Evolutionary conservation across 331 rosid species (phyloP), one percentile per base, ranked within the genome.

Genomic region (Rosa hybrid): DNA sequence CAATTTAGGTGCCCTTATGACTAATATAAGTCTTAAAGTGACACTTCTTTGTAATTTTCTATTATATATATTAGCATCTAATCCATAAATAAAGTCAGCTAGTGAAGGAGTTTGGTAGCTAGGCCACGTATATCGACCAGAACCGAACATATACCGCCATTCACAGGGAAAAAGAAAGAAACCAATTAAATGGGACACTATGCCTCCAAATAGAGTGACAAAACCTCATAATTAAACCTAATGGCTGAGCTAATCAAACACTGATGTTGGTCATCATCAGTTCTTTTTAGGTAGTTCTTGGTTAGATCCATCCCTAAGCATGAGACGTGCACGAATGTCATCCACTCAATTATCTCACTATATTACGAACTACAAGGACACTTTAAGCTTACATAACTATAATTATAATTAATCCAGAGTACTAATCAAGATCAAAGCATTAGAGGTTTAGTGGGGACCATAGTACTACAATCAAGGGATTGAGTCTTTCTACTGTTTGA

Each of bases 271-370:
- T 72, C 38, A 78, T 72, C 38, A 78, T 72, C 73, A 75, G 60
- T 81, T 50, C 73, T 78, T 89, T 89, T 86, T 68, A 82, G 84
- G 88, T 79, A 71, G 77, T 82, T 76, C 74, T 70, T 25, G 86
- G 84, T 80, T 82, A 81, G 78, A 65, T 82, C 78, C 78, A 81
- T 79, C 71, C 70, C 81, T 73, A 68, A 86, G 83, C 83, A 74
- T 77, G 83, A 88, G 71, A 88, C 75, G 85, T 81, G 88, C 83
- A 67, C 77, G 78, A 83, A 70, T 76, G 82, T 78, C 87, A 72
- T 81, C 97, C 92, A 88, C 91, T 83, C 78, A 60, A 18, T 68
- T 10, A 68, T 34, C 5, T 44, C 46, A 10, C 57, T 30, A 10
- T 75, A 49, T 73, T 81, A 87, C 83, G 81, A 84, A 82, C 30